Base-by-base conservation (phyloP, 2,329 filamentous ascomycete species). In the Chaetothyriales sp. region DNA sequence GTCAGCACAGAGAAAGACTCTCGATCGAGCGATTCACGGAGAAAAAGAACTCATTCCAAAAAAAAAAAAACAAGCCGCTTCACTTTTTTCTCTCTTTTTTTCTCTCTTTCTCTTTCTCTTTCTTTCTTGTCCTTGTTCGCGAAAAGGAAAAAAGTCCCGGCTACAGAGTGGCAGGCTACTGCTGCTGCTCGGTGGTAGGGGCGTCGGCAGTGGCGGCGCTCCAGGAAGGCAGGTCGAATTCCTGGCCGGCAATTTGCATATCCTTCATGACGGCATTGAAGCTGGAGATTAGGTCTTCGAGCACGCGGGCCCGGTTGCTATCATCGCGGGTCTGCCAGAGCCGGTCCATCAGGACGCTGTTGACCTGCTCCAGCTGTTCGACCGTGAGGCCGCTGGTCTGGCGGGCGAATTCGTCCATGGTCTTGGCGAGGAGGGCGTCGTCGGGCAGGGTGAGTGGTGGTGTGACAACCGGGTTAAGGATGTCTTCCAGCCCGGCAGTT, bases 281-380 rank as follows among this genome's bases (percentile, higher is more conserved):
- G 15, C 32, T 39, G 32, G 32, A 15, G 32, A 39, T 12, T 4
- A 39, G 32, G 32, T 73, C 70, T 45, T 70, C 70, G 12, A 82
- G 74, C 12, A 95, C 88, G 59, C 75, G 74, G 60, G 80, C 82
- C 44, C 92, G 79, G 67, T 98, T 92, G 79, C 86, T 92, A 61
- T 93, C 82, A 46, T 79, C 76, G 47, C 88, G 77, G 53, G 77
- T 77, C 54, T 75, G 75, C 92, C 92, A 98, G 44, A 96, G 77
- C 56, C 82, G 80, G 54, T 90, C 84, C 90, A 96, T 96, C 56
- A 96, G 72, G 58, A 83, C 80, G 6, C 88, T 83, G 65, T 89
- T 89, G 64, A 95, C 82, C 67, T 96, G 90, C 71, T 96, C 90
- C 18, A 98, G 72, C 66, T 98, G 90, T 68, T 98, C 92, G 49